These are phyloP conservation scores for Trichosporon faecale DNA, from an alignment of 1,284 basidiomycete genomes.

Conservation along the genomic window DNA sequence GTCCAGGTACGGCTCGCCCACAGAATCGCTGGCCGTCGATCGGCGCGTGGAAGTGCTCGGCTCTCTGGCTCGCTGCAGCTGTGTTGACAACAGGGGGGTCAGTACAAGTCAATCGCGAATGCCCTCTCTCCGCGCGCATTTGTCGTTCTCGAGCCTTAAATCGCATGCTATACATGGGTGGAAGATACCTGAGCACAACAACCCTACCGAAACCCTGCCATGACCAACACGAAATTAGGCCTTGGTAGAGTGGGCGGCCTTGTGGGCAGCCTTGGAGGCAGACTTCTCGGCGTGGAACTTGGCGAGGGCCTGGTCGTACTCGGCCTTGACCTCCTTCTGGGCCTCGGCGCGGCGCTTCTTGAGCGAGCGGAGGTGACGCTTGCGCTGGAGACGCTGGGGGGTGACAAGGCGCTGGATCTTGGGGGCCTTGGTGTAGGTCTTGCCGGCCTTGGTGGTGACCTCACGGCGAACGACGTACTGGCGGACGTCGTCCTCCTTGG, in stretches of 20 bases:
- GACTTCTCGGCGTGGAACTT: conserved; percentile 94
- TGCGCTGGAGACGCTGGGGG: conserved; percentile 90
- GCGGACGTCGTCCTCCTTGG: conserved; percentile 96
- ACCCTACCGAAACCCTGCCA: conserved; percentile 10
- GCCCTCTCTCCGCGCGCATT: not conserved
- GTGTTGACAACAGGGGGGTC: not conserved
- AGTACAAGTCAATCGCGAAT: not conserved
- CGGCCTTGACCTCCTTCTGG: conserved; percentile 91
- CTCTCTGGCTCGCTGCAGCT: not conserved
- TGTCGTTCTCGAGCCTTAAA: not conserved
- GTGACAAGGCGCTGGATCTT: conserved; percentile 76
- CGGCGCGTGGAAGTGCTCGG: too few species aligned
- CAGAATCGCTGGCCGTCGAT: too few species aligned
- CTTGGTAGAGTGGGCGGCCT: conserved; percentile 42
- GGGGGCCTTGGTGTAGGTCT: conserved; percentile 95
- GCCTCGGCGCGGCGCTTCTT: conserved; percentile 82
- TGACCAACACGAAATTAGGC: conserved; percentile 6
- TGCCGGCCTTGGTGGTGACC: conserved; percentile 93
- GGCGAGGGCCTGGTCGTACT: conserved; percentile 83
- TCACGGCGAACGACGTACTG: conserved; percentile 89
- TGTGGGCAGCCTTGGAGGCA: conserved; percentile 60
- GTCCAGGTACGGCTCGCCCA: too few species aligned
- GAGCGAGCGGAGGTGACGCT: conserved; percentile 86
- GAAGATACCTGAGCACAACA: conserved; percentile 11
- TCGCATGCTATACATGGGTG: conserved; percentile 12